Conservation (phyloP, 1,284 basidiomycete genomes). For the Singerocomus rubriflavus region DNA sequence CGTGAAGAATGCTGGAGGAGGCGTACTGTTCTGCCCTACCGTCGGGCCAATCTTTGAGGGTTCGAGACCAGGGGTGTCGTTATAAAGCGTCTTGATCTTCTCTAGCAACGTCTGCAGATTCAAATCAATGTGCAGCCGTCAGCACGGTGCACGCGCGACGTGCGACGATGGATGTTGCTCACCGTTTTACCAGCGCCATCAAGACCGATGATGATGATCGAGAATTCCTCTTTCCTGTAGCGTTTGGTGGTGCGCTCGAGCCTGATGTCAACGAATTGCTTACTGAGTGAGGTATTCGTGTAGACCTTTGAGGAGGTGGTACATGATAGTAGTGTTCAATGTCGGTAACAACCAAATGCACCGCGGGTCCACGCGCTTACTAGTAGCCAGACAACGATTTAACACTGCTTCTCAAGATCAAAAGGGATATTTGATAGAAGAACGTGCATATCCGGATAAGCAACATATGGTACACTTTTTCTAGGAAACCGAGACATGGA, state of each 20-base stretch:
- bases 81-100: slow-evolving; percentile 90
- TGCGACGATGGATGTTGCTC: background rate
- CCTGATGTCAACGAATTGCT: slow-evolving; percentile 31
- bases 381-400: too few species aligned
- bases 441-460: too few species aligned
- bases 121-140: too few species aligned
- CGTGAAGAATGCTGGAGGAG: background rate
- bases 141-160: background rate
- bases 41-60: slow-evolving; percentile 92
- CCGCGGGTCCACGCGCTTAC: too few species aligned
- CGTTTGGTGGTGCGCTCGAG: slow-evolving; percentile 3
- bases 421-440: too few species aligned
- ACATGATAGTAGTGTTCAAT: too few species aligned
- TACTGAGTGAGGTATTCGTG: slow-evolving; percentile 87
- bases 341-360: too few species aligned
- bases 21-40: slow-evolving; percentile 90
- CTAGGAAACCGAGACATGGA: too few species aligned
- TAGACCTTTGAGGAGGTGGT: slow-evolving; percentile 86
- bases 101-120: slow-evolving; percentile 75
- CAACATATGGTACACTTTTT: too few species aligned
- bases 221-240: slow-evolving; percentile 86
- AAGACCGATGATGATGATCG: slow-evolving; percentile 87
- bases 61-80: slow-evolving; percentile 76
- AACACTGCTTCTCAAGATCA: too few species aligned
- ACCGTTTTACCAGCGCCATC: slow-evolving; percentile 93